Percentiles rank a stretch among this genome's conserved stretches.
Evolutionary conservation across 2,329 filamentous ascomycete genomes (phyloP).

Genomic region (Hypoxylon sp.): DNA sequence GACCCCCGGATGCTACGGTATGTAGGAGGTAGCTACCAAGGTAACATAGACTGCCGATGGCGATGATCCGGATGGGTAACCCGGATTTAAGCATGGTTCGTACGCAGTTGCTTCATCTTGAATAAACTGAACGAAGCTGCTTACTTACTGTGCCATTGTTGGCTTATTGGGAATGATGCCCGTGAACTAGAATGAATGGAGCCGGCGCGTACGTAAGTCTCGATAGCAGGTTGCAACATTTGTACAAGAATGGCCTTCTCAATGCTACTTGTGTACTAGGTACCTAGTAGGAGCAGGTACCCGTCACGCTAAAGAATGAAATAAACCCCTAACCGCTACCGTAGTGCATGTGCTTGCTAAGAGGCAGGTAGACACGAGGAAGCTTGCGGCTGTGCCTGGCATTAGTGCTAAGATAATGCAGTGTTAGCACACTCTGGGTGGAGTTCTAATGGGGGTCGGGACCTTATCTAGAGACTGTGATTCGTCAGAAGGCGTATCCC

Average conservation of each 20-base stretch:
- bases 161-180: background rate
- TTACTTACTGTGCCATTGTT: background rate
- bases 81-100: constrained; percentile 22
- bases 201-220: constrained; percentile 7
- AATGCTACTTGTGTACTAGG: too few relatives aligned
- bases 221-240: constrained; percentile 7
- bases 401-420: constrained; percentile 35
- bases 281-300: constrained; percentile 23
- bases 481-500: constrained; percentile 15
- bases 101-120: background rate
- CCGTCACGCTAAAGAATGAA: constrained; percentile 21
- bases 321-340: too few relatives aligned
- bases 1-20: constrained; percentile 31
- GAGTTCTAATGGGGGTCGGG: constrained; percentile 3
- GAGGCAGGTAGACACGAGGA: constrained; percentile 17
- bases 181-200: background rate
- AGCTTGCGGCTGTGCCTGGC: constrained; percentile 37
- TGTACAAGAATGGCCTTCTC: constrained; percentile 6
- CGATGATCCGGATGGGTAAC: constrained; percentile 33
- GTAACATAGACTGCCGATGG: constrained; percentile 27
- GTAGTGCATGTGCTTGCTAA: constrained; percentile 10
- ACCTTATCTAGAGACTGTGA: constrained; percentile 12
- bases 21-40: too few relatives aligned
- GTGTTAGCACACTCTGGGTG: constrained; percentile 30
- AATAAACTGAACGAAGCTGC: background rate